These are phyloP conservation scores for Sanghuangporus weigelae DNA, from an alignment of 1,284 basidiomycete genomes.

Conservation along the genomic window DNA sequence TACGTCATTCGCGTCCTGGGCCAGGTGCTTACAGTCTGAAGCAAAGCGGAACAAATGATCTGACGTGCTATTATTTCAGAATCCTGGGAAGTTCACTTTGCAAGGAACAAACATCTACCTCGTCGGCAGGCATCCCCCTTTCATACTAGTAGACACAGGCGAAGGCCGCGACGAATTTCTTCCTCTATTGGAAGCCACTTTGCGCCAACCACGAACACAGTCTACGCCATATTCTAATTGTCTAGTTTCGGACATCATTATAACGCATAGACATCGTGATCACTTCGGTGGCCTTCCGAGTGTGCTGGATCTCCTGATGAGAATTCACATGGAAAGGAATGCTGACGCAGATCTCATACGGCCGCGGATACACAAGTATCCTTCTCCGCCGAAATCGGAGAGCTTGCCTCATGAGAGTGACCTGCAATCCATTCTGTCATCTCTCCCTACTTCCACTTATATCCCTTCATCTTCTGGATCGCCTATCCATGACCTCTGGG, in stretches of 20 bases:
- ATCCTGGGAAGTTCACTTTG: slow-evolving; percentile 87
- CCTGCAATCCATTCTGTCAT: slow-evolving; percentile 38
- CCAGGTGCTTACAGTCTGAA: slow-evolving; percentile 45
- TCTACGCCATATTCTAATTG: slow-evolving; percentile 13
- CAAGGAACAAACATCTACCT: slow-evolving; percentile 97
- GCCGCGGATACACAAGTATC: slow-evolving; percentile 68
- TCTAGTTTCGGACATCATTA: slow-evolving; percentile 74
- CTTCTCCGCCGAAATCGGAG: slow-evolving; percentile 32
- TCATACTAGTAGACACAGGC: slow-evolving; percentile 86
- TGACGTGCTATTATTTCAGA: slow-evolving; percentile 39
- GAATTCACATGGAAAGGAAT: slow-evolving; percentile 49
- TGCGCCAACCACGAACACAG: slow-evolving; percentile 31
- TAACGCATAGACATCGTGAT: slow-evolving; percentile 90
- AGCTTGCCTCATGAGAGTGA: slow-evolving; percentile 26
- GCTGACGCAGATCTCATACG: slow-evolving; percentile 36
- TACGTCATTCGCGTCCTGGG: slow-evolving; percentile 63
- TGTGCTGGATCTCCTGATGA: slow-evolving; percentile 63
- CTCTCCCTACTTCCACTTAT: slow-evolving; percentile 40
- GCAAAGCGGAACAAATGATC: background rate
- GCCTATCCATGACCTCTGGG: slow-evolving; percentile 50
- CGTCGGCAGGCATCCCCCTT: slow-evolving; percentile 63
- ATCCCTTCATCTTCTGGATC: slow-evolving; percentile 36
- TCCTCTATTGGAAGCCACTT: slow-evolving; percentile 56
- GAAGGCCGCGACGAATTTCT: slow-evolving; percentile 72
- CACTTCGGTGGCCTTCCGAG: slow-evolving; percentile 76